Evolutionary conservation across 805 yeast species (phyloP).

Genomic region (Sungouiella thailandica): DNA sequence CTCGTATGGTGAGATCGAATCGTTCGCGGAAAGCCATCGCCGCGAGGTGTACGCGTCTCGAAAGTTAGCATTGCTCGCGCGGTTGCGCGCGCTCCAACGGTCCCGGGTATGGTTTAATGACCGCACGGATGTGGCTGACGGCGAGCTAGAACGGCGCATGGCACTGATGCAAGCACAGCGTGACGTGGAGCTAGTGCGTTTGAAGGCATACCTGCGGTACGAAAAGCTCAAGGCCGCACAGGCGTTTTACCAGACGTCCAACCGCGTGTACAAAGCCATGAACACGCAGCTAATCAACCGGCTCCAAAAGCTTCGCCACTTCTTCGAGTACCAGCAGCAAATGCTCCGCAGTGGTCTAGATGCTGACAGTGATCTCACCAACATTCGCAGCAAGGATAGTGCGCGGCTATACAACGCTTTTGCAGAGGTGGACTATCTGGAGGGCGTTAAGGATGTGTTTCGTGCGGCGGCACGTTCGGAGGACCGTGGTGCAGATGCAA

Average conservation of each 20-base stretch:
- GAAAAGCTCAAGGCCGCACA: slow-evolving; percentile 27
- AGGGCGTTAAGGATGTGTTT: slow-evolving; percentile 27
- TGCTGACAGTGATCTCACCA: slow-evolving; percentile 14
- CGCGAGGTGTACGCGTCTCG: slow-evolving; percentile 16
- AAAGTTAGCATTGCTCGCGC: slow-evolving; percentile 21
- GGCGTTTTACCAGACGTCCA: slow-evolving; percentile 33
- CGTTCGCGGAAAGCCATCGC: slow-evolving; percentile 13
- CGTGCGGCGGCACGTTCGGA: slow-evolving; percentile 10
- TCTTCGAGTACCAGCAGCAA: slow-evolving; percentile 31
- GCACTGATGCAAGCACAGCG: slow-evolving; percentile 18
- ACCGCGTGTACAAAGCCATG: slow-evolving; percentile 28
- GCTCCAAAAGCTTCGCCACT: slow-evolving; percentile 33
- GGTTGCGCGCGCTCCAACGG: slow-evolving; percentile 20
- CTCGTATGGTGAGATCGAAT: slow-evolving; percentile 15
- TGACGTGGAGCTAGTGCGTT: slow-evolving; percentile 30
- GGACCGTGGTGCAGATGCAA: slow-evolving; percentile 7
- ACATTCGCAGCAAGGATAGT: slow-evolving; percentile 19
- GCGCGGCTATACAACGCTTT: slow-evolving; percentile 23
- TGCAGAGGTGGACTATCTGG: slow-evolving; percentile 23
- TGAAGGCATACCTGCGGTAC: slow-evolving; percentile 28
- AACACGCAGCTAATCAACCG: slow-evolving; percentile 27
- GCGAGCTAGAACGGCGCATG: slow-evolving; percentile 21
- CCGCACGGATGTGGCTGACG: slow-evolving; percentile 18
- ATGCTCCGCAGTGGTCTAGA: slow-evolving; percentile 11
- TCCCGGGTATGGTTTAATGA: slow-evolving; percentile 22